Evolutionary conservation across 2,329 filamentous ascomycete species (phyloP), one percentile per base, ranked within the genome.

Genomic region (Capronia americana): DNA sequence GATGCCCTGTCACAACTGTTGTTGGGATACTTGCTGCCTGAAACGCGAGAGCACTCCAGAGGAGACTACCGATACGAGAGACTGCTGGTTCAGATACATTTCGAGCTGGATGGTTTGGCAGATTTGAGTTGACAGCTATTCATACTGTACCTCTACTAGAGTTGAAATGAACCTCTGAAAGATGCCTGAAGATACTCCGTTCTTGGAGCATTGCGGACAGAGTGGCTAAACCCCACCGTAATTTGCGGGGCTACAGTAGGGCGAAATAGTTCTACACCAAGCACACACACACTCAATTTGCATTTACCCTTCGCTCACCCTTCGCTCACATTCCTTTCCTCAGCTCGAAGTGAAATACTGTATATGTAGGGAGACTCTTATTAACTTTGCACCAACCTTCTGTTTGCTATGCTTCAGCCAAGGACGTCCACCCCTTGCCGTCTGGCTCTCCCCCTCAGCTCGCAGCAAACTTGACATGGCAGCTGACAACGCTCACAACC

Each of bases 1-100:
- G 64, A 66, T 23, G 30, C 64, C 32, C 28, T 66, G 54, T 61
- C 64, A n/a, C 51, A 51, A 57, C 53, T 62, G 28, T n/a, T 66
- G 32, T 28, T 62, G 23, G 53, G 46, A 11, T 66, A 51, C 46
- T 30, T 66, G 32, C 54, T 66, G 23, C 64, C 64, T 28, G 58
- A 62, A 44, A 54, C 46, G 3, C 46, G 48, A 17, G 20, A 34
- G 28, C n/a, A 54, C 20, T 2, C 11, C 23, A 30, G 11, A 23
- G 64, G 44, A 38, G 58, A 55, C 3, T 62, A 53, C 26, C 48
- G 32, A 26, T 61, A 61, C 14, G 64, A 62, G 23, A 62, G 55
- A 28, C 12, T 62, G 41, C 24, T 66, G 44, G 23, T 66, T 23
- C 58, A 66, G 34, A 53, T 66, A 20, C 51, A 61, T 38, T 54